phyloP scores from a whole-genome alignment of 768 basidiomycete species.

The Hericium alpestre region DNA sequence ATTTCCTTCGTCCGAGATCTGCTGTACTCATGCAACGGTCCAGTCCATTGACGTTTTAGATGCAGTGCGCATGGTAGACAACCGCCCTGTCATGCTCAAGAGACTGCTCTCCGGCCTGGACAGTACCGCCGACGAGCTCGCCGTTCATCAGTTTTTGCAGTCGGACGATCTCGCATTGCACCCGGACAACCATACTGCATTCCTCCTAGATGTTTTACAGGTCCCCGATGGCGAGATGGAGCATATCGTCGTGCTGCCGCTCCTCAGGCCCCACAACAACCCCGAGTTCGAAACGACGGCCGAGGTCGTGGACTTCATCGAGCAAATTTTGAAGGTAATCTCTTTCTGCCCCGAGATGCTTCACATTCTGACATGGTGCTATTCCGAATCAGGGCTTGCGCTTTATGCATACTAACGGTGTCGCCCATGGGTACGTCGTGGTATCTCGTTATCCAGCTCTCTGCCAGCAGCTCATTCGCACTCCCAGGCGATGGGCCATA shows the following conservation, averaged over 20 bases:
- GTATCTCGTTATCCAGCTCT: not conserved
- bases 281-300: constrained; percentile 18
- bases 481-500: constrained; percentile 3
- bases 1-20: not conserved
- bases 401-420: constrained; percentile 14
- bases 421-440: constrained; percentile 14
- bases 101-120: not conserved
- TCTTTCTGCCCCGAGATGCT: no score
- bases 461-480: not conserved
- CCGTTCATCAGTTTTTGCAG: constrained; percentile 3
- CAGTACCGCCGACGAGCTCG: constrained; percentile 5
- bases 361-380: not conserved
- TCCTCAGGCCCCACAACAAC: constrained; percentile 10
- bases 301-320: constrained; percentile 17
- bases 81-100: constrained; percentile 14
- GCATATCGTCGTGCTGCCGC: constrained; percentile 14
- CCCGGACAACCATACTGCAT: constrained; percentile 17
- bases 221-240: constrained; percentile 6
- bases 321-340: constrained; percentile 16
- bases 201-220: constrained; percentile 12
- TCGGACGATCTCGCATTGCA: constrained; percentile 2
- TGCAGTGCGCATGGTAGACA: constrained; percentile 11
- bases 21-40: not conserved
- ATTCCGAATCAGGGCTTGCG: constrained; percentile 10
- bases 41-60: constrained; percentile 9